Percentiles rank a stretch among this genome's conserved stretches.
phyloP scores from a whole-genome alignment of 768 basidiomycete genomes.

The Tremella fuciformis region DNA sequence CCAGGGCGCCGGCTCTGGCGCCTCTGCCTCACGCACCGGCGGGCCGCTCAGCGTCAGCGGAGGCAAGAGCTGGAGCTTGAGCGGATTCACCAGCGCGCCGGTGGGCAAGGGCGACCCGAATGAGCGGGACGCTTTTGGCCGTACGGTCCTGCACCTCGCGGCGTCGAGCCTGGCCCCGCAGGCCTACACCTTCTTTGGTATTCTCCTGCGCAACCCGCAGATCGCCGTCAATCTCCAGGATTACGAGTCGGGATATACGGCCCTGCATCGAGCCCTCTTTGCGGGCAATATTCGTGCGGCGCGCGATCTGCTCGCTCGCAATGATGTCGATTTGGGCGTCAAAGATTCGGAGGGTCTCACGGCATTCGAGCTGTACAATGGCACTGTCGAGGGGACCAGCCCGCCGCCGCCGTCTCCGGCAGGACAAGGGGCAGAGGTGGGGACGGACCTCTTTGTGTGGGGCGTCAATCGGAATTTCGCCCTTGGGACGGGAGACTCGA shows the following conservation, averaged over 20 bases:
- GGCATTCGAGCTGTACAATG: conserved; percentile 88
- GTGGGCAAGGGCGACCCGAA: conserved; percentile 48
- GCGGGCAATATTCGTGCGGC: conserved; percentile 62
- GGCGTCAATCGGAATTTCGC: conserved; percentile 83
- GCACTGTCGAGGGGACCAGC: conserved; percentile 65
- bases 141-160: conserved; percentile 71
- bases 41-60: conserved; percentile 24
- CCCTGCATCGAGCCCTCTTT: conserved; percentile 83
- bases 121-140: conserved; percentile 45
- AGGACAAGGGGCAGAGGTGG: conserved; percentile 26
- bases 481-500: conserved; percentile 76
- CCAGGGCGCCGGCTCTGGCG: conserved; percentile 6
- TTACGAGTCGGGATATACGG: conserved; percentile 82
- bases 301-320: conserved; percentile 68
- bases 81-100: conserved; percentile 18
- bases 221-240: conserved; percentile 79
- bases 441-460: conserved; percentile 77
- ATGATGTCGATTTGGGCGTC: conserved; percentile 67
- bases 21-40: conserved; percentile 5
- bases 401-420: conserved; percentile 30
- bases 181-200: conserved; percentile 72
- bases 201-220: conserved; percentile 70
- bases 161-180: conserved; percentile 63
- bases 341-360: conserved; percentile 86
- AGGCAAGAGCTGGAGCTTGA: conserved; percentile 41